A percentile compares a stretch with the other conserved stretches of the same genome.
These are phyloP conservation scores for Mycena capillaripes DNA, from an alignment of 768 basidiomycete genomes.

Conservation along the genomic window DNA sequence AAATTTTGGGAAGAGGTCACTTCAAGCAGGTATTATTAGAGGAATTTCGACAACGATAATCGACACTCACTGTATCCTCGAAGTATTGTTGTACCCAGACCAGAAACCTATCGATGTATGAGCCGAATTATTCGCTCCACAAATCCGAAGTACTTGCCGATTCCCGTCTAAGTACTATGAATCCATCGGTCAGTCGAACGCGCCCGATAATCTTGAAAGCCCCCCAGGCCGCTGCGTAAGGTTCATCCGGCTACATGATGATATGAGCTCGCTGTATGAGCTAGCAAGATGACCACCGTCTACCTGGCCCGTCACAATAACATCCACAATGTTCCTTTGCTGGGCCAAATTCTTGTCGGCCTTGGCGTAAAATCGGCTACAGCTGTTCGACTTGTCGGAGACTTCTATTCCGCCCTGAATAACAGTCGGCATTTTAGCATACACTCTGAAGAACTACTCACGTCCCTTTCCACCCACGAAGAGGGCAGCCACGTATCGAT, in stretches of 20 bases:
- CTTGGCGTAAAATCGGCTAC: slow-evolving; percentile 55
- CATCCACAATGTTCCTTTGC: slow-evolving; percentile 52
- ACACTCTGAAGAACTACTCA: slow-evolving; percentile 62
- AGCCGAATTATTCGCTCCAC: neutral
- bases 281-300: slow-evolving; percentile 38
- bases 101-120: slow-evolving; percentile 40
- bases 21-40: slow-evolving; percentile 37
- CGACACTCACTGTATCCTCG: slow-evolving; percentile 61
- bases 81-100: slow-evolving; percentile 55
- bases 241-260: slow-evolving; percentile 58
- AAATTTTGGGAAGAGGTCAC: slow-evolving; percentile 67
- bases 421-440: slow-evolving; percentile 53
- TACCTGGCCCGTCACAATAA: slow-evolving; percentile 69
- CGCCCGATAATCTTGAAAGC: slow-evolving; percentile 69
- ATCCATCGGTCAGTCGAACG: slow-evolving; percentile 70
- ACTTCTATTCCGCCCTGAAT: slow-evolving; percentile 65
- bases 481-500: slow-evolving; percentile 63
- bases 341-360: slow-evolving; percentile 34
- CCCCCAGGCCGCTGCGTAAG: slow-evolving; percentile 68
- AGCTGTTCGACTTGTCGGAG: slow-evolving; percentile 51
- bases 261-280: neutral
- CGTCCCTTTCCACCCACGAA: slow-evolving; percentile 55
- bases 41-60: neutral
- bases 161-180: slow-evolving; percentile 66
- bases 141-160: slow-evolving; percentile 53